Percentiles rank a stretch among this genome's conserved stretches.
phyloP scores from a whole-genome alignment of 257 asterid genomes.

The Solanum virginianum region DNA sequence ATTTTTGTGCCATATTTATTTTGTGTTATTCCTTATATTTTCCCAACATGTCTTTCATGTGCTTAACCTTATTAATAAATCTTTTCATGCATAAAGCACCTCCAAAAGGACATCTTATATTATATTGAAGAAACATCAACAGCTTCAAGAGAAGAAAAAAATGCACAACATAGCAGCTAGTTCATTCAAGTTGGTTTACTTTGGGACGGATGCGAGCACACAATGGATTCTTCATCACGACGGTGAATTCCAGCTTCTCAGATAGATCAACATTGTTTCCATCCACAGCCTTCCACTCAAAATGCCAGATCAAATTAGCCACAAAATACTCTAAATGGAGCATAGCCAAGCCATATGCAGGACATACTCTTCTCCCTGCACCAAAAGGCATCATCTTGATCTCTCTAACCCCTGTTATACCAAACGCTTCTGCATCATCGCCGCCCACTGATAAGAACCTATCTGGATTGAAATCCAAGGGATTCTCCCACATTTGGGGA shows the following conservation, averaged over 20 bases:
- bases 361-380: slow-evolving; percentile 23
- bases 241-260: slow-evolving; percentile 10
- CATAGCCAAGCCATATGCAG: slow-evolving; percentile 3
- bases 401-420: slow-evolving; percentile 7
- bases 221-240: slow-evolving; percentile 11
- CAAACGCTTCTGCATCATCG: background rate
- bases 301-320: slow-evolving; percentile 18
- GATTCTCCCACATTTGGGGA: slow-evolving; percentile 17
- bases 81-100: background rate
- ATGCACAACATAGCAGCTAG: background rate
- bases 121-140: background rate
- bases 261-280: slow-evolving; percentile 9
- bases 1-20: too few relatives aligned
- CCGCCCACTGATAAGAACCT: slow-evolving; percentile 1
- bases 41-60: slow-evolving; percentile 9
- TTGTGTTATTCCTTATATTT: too few relatives aligned
- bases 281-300: slow-evolving; percentile 4
- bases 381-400: slow-evolving; percentile 29
- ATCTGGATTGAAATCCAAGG: slow-evolving; percentile 15
- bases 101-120: background rate
- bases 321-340: slow-evolving; percentile 14
- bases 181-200: background rate
- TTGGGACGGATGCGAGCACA: slow-evolving; percentile 8
- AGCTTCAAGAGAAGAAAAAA: background rate
- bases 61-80: background rate